A percentile compares a stretch with the other conserved stretches of the same genome.
Conservation (phyloP, 805 yeast genomes). For the Jamesozyma spencerorum region DNA sequence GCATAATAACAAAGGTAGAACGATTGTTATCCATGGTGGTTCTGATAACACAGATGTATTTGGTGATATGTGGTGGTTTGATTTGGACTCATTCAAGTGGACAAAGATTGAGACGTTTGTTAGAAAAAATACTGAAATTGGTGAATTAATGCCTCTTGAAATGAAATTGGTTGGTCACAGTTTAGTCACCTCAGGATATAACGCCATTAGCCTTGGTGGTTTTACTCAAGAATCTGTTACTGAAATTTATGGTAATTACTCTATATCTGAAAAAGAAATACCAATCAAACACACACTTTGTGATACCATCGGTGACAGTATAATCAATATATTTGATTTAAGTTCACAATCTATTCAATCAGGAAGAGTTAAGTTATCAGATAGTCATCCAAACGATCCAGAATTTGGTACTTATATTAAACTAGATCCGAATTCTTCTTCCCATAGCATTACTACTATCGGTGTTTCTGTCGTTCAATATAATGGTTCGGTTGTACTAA, state of each 20-base stretch:
- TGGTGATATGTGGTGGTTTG: constrained; percentile 46
- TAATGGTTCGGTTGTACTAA: constrained; percentile 17
- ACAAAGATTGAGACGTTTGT: constrained; percentile 10
- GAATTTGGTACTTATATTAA: background rate
- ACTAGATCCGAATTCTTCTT: background rate
- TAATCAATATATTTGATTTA: constrained; percentile 18
- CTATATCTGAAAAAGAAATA: background rate
- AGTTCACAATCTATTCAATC: constrained; percentile 17
- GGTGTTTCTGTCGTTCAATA: constrained; percentile 14
- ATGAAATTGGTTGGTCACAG: constrained; percentile 26
- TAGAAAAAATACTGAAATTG: constrained; percentile 9
- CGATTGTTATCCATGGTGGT: constrained; percentile 33
- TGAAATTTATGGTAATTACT: constrained; percentile 6
- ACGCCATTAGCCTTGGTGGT: constrained; percentile 23
- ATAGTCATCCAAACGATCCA: constrained; percentile 1
- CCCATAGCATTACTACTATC: constrained; percentile 3
- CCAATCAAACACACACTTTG: background rate
- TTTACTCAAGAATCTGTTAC: constrained; percentile 19
- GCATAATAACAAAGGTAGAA: constrained; percentile 7
- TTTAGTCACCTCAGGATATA: constrained; percentile 18
- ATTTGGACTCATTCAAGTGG: constrained; percentile 39
- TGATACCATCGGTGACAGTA: constrained; percentile 8
- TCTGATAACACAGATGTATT: constrained; percentile 29
- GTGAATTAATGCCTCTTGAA: constrained; percentile 10
- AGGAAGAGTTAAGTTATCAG: constrained; percentile 1